Conservation (phyloP, 352 stramenopile genomes). For the Phytophthora hibernalis region DNA sequence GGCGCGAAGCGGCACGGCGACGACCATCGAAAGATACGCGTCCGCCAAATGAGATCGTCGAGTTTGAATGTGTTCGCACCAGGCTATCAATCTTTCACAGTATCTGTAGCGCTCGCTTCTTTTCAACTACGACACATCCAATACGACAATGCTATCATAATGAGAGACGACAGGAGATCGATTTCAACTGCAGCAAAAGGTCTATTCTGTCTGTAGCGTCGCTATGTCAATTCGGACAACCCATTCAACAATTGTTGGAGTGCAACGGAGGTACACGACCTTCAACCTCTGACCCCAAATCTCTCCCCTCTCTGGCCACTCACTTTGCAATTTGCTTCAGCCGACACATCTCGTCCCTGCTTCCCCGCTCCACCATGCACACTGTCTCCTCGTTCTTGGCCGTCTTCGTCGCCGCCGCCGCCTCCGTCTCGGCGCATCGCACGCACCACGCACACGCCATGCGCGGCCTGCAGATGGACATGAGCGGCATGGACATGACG, state of each 20-base stretch:
- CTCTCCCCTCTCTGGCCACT: constrained; percentile 12
- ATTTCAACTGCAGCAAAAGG: too few species aligned
- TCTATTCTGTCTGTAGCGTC: not conserved
- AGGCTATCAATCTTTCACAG: too few species aligned
- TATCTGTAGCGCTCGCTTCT: too few species aligned
- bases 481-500: constrained; percentile 34
- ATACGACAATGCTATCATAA: not conserved
- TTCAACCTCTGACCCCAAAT: constrained; percentile 21
- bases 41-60: not conserved
- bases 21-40: constrained; percentile 22
- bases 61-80: not conserved
- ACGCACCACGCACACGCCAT: constrained; percentile 35
- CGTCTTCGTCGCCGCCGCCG: constrained; percentile 9
- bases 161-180: not conserved
- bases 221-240: not conserved
- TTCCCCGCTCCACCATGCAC: constrained; percentile 13
- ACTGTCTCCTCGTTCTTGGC: constrained; percentile 21
- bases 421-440: constrained; percentile 22
- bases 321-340: constrained; percentile 35
- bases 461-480: constrained; percentile 37
- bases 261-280: constrained; percentile 17
- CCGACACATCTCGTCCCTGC: constrained; percentile 7
- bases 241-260: constrained; percentile 14
- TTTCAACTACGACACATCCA: not conserved
- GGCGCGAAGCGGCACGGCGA: not conserved